A percentile compares a stretch with the other conserved stretches of the same genome.
phyloP scores from a whole-genome alignment of 2,329 filamentous ascomycete genomes.

The Colletotrichum somersetense region DNA sequence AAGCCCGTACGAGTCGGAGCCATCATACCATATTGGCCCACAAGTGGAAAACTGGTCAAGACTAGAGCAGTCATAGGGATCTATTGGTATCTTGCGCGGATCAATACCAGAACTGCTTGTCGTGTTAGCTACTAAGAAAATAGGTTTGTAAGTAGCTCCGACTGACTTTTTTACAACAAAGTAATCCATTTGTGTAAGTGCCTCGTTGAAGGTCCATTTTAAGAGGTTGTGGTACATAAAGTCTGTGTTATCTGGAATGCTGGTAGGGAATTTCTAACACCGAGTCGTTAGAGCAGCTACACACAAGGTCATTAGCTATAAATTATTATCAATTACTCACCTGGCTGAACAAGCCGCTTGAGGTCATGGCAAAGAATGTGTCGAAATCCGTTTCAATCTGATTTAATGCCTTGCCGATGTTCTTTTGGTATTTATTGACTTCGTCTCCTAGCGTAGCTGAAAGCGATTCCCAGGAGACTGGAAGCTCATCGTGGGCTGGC shows the following conservation, averaged over 20 bases:
- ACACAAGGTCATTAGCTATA: no score
- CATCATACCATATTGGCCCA: conserved; percentile 32
- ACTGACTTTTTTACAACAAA: conserved; percentile 32
- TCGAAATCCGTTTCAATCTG: conserved; percentile 21
- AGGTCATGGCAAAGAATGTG: conserved; percentile 10
- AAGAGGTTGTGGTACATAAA: conserved; percentile 27
- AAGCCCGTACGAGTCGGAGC: conserved; percentile 23
- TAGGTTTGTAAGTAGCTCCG: background rate
- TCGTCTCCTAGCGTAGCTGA: background rate
- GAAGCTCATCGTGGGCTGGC: background rate
- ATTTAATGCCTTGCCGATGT: conserved; percentile 15
- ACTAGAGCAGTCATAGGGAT: conserved; percentile 7
- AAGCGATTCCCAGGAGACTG: conserved; percentile 18
- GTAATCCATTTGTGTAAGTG: conserved; percentile 9
- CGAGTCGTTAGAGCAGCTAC: background rate
- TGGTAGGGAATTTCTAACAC: background rate
- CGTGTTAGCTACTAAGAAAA: background rate
- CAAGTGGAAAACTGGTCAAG: conserved; percentile 10
- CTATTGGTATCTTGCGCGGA: conserved; percentile 21
- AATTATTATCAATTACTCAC: background rate
- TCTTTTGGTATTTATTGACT: conserved; percentile 27
- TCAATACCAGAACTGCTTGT: conserved; percentile 17
- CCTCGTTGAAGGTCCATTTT: conserved; percentile 18
- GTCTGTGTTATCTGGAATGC: conserved; percentile 23
- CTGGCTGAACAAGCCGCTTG: conserved; percentile 10